Conservation (phyloP, 164 flowering plant genomes). For the Pachysandra terminalis region DNA sequence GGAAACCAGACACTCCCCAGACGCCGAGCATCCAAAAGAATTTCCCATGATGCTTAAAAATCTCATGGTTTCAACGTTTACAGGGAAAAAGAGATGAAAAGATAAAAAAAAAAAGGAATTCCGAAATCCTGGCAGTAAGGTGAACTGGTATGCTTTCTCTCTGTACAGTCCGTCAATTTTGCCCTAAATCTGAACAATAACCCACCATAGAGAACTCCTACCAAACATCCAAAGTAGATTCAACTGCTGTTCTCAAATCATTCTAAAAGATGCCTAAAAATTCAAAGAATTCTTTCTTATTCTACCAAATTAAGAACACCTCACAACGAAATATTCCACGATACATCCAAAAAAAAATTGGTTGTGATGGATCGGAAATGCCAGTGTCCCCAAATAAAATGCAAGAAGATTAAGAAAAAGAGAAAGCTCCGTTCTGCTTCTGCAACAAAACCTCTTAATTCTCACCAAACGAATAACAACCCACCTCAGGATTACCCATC, state of each 20-base stretch:
- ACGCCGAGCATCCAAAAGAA: slow-evolving; percentile 98
- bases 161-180: not conserved
- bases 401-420: slow-evolving; percentile 1
- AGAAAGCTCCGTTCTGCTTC: not conserved
- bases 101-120: not conserved
- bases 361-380: slow-evolving; percentile 21
- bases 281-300: not conserved
- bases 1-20: slow-evolving; percentile 91
- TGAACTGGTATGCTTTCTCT: not conserved
- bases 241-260: too few species aligned
- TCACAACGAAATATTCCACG: not conserved
- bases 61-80: slow-evolving; percentile 38
- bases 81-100: not conserved
- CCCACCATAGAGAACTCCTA: not conserved
- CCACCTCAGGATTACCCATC: slow-evolving; percentile 14
- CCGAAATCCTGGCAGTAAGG: too few species aligned
- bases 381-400: slow-evolving; percentile 4
- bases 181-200: not conserved
- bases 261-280: not conserved
- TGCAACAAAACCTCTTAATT: slow-evolving; percentile 7
- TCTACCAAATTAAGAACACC: slow-evolving; percentile 16
- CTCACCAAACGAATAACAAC: slow-evolving; percentile 19
- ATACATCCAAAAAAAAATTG: slow-evolving; percentile 10
- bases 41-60: slow-evolving; percentile 67
- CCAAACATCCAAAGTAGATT: not conserved